Percentiles rank a stretch among this genome's conserved stretches.
Conservation (phyloP, 2,329 filamentous ascomycete species). For the Raffaelea ambrosiae region DNA sequence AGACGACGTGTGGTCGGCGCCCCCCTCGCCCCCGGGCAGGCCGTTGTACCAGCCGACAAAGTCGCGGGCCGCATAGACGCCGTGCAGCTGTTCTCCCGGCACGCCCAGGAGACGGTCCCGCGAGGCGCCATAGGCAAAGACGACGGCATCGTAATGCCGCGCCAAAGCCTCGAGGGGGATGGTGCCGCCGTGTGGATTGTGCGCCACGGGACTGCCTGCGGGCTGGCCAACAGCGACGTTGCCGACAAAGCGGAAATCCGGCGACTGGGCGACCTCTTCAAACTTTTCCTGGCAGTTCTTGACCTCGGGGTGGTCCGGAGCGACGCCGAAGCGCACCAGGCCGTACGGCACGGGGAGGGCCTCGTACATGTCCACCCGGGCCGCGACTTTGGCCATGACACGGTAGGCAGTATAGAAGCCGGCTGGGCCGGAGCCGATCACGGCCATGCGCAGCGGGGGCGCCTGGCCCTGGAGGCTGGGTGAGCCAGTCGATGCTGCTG, state of each 20-base stretch:
- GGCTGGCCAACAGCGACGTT: conserved; percentile 67
- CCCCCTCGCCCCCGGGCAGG: conserved; percentile 67
- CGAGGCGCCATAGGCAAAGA: conserved; percentile 89
- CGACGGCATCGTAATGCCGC: conserved; percentile 81
- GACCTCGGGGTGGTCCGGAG: conserved; percentile 97
- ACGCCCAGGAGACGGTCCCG: conserved; percentile 73
- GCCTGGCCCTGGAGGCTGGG: no score
- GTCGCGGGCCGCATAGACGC: conserved; percentile 78
- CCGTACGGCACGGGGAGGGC: conserved; percentile 87
- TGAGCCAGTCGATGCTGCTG: no score
- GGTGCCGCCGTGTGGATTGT: conserved; percentile 19
- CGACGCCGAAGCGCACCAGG: conserved; percentile 86
- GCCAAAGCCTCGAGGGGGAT: conserved; percentile 62
- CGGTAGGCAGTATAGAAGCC: conserved; percentile 92
- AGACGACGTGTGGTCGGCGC: no score
- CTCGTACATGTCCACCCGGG: conserved; percentile 91
- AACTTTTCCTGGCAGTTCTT: conserved; percentile 99
- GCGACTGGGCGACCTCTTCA: conserved; percentile 72
- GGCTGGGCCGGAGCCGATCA: conserved; percentile 88
- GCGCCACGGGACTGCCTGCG: conserved; percentile 28
- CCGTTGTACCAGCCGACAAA: conserved; percentile 99
- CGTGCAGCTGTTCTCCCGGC: conserved; percentile 67
- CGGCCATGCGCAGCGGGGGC: conserved; percentile 60
- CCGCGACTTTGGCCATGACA: conserved; percentile 66
- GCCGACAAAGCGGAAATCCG: conserved; percentile 82